Percentiles rank a stretch among this genome's conserved stretches.
Evolutionary conservation across 495 filamentous ascomycete genomes (phyloP).

Genomic region (Podospora fimiseda): DNA sequence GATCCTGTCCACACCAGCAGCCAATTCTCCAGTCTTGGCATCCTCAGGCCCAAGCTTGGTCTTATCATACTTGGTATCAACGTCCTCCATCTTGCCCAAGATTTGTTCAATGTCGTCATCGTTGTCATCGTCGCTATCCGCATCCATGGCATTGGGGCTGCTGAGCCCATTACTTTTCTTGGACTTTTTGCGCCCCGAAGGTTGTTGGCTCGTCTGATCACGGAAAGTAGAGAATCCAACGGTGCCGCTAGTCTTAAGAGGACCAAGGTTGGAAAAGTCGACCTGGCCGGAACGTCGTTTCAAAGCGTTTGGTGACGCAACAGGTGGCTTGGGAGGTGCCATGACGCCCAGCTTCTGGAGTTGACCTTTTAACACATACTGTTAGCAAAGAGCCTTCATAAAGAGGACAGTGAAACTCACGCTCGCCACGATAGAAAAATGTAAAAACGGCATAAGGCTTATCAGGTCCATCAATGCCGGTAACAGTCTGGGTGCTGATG

Average conservation of each 20-base stretch:
- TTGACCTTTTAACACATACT: constrained; percentile 57
- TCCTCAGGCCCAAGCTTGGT: constrained; percentile 63
- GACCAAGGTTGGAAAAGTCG: constrained; percentile 78
- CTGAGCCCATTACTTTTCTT: constrained; percentile 48
- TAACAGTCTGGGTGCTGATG: constrained; percentile 97
- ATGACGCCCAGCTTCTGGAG: constrained; percentile 90
- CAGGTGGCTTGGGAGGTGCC: constrained; percentile 51
- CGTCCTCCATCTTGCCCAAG: constrained; percentile 63
- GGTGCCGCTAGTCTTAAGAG: constrained; percentile 72
- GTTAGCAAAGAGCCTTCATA: constrained; percentile 5
- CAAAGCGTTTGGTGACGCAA: constrained; percentile 45
- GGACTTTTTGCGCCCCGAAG: constrained; percentile 45
- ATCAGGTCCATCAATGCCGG: constrained; percentile 92
- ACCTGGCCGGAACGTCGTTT: constrained; percentile 73
- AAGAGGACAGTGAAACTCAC: constrained; percentile 48
- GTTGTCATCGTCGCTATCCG: constrained; percentile 64
- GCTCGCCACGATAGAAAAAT: constrained; percentile 94
- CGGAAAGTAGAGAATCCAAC: constrained; percentile 89
- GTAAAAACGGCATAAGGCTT: constrained; percentile 96
- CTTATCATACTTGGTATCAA: constrained; percentile 63
- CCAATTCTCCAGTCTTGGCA: constrained; percentile 75
- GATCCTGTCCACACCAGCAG: constrained; percentile 86
- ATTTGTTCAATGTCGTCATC: constrained; percentile 60
- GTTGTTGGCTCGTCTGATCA: constrained; percentile 52
- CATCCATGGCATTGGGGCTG: constrained; percentile 36